Percentiles rank a stretch among this genome's conserved stretches.
Conservation (phyloP, 768 basidiomycete genomes). For the Boletus rubescentipes region DNA sequence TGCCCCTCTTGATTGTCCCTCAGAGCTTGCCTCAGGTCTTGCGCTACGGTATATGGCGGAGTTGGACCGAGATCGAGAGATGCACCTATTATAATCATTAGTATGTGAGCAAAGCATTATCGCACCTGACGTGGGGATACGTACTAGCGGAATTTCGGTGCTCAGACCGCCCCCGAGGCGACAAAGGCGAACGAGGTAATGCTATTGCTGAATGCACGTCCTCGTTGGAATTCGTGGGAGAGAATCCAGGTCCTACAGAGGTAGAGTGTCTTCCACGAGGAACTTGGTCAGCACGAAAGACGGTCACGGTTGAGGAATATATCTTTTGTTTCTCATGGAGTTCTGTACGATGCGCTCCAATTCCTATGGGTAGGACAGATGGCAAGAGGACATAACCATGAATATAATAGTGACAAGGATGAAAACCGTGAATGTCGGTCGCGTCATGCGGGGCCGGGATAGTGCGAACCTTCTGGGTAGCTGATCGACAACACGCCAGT, state of each 20-base stretch:
- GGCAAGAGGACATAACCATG: background rate
- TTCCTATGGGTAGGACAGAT: conserved; percentile 31
- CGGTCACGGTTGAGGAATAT: conserved; percentile 67
- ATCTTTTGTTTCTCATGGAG: conserved; percentile 72
- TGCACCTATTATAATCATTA: background rate
- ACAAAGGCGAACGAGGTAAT: background rate
- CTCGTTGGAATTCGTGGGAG: background rate
- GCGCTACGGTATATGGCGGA: conserved; percentile 22
- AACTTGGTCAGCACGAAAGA: conserved; percentile 65
- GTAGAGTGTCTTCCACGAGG: conserved; percentile 27
- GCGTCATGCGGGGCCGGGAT: background rate
- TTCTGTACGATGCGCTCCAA: conserved; percentile 72
- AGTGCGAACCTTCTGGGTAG: conserved; percentile 81
- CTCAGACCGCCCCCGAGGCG: conserved; percentile 3
- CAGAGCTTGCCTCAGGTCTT: conserved; percentile 17
- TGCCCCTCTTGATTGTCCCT: conserved; percentile 9
- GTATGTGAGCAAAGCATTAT: background rate
- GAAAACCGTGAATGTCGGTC: background rate
- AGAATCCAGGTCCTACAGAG: conserved; percentile 25
- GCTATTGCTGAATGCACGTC: background rate
- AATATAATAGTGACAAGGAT: background rate
- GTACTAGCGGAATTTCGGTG: conserved; percentile 1
- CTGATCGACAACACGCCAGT: conserved; percentile 64
- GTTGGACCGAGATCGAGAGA: conserved; percentile 21
- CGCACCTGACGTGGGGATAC: background rate